Evolutionary conservation across 208 protist genomes (phyloP), one percentile per base, ranked within the genome.

Genomic region (Trypanosoma cruzi): DNA sequence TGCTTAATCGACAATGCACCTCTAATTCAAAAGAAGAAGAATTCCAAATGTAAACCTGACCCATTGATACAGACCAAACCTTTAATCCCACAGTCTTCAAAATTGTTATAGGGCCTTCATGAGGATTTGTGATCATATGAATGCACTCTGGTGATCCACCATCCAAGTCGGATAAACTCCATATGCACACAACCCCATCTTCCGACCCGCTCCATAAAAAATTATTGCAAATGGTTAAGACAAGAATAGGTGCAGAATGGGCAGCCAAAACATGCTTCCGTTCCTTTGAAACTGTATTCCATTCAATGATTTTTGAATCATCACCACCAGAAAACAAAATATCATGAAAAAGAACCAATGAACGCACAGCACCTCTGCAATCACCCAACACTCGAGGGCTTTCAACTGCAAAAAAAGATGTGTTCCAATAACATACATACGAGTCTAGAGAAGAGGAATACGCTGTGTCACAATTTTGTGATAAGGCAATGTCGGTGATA

Each of bases 1-100:
- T 70, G 28, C 34, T 8, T 20, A 70, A 52, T 1, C 24, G 36
- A 53, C 54, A 70, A 36, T 70, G 64, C 3, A 50, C 40, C 40
- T 70, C 64, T 7, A 70, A 32, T 59, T 70, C 64, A 54, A 70
- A 70, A 20, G 64, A 49, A 28, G 40, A 50, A 34, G 64, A 18
- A 70, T 70, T 70, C 64, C 64, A 70, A n/a, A 70, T 11, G 54
- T 62, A 70, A 58, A 70, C 28, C 10, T 70, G 53, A 4, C 54
- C 64, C 46, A 4, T 40, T 37, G 64, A 70, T 8, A 61, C 40
- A 70, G 54, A 70, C 50, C 64, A 70, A 61, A 70, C 40, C 32
- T 68, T 68, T 14, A 59, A 60, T 54, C 50, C 54, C 40, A 70
- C 40, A 42, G 14, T 29, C 34, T 42, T 70, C 31, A 70, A 29